Evolutionary conservation across 306 rosid genomes (phyloP), one percentile per base, ranked within the genome.

Genomic region (Cucumis melo): DNA sequence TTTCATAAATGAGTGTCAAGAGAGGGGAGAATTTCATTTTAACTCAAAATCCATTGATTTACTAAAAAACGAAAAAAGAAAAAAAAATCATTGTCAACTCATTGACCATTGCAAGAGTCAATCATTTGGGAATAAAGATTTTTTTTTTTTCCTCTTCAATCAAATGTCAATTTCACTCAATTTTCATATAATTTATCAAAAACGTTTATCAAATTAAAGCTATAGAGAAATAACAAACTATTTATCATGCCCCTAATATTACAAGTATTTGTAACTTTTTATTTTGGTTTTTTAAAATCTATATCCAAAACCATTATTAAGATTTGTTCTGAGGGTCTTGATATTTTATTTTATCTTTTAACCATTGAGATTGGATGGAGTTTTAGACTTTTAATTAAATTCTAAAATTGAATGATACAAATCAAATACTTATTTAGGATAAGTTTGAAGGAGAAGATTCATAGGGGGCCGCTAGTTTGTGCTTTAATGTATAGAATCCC

Each of bases 391-490:
- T 62, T 9, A 57, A 10, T 57, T 63, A 63, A 16, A 63, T 34
- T 63, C 46, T 34, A 63, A 23, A 63, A 66, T n/a, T 66, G 20
- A 66, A 66, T 66, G 73, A 41, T 66, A n/a, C 54, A 0, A 66
- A 41, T 34, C 10, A 13, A 2, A 39, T 10, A 19, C n/a, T 20
- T 5, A 20, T 66, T 66, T 66, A 39, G 32, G 27, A n/a, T 41
- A 66, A 66, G 32, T 66, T 39, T 66, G 73, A 41, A 41, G 73
- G 73, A 39, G 53, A 65, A 65, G 50, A 65, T 62, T 62, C 68
- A 32, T 32, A 62, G 65, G 68, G 23, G 68, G 32, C 44, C 7
- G 19, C 39, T 13, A 6, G 10, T 27, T 10, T 14, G n/a, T 14
- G 66, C 58, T 54, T 54, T 6, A 27, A 27, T 27, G 7, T 19